Percentiles rank a stretch among this genome's conserved stretches.
Conservation (phyloP, 2,329 filamentous ascomycete species). For the Phialophora verrucosa region DNA sequence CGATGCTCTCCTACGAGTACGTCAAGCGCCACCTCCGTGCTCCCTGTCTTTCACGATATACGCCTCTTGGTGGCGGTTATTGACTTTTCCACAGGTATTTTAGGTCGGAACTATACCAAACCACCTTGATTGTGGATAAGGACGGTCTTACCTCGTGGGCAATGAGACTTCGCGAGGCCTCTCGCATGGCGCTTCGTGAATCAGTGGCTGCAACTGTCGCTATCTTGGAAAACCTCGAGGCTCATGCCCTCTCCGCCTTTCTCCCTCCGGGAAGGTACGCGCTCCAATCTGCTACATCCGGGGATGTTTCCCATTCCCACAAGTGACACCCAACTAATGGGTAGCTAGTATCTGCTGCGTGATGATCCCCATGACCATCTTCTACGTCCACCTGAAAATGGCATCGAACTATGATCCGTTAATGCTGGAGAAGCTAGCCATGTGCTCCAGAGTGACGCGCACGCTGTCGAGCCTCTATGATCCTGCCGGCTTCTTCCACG, state of each 20-base stretch:
- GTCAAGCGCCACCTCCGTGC: neutral
- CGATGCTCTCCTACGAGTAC: conserved; percentile 12
- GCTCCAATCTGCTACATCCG: neutral
- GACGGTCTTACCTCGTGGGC: conserved; percentile 5
- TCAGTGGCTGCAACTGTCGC: conserved; percentile 1
- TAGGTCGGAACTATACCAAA: conserved; percentile 12
- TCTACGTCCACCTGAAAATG: neutral
- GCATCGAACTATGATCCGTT: neutral
- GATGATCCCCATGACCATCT: neutral
- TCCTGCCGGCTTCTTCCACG: neutral
- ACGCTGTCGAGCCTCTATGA: neutral
- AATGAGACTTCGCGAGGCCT: conserved; percentile 4
- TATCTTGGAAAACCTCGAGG: conserved; percentile 1
- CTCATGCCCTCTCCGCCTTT: neutral
- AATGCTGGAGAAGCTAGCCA: neutral
- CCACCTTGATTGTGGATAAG: conserved; percentile 11
- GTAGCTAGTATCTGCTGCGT: neutral
- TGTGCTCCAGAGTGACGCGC: neutral
- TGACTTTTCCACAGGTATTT: neutral
- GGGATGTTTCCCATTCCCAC: no score
- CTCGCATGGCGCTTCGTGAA: conserved; percentile 9
- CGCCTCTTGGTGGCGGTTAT: neutral
- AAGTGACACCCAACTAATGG: neutral
- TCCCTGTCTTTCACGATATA: neutral
- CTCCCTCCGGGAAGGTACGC: conserved; percentile 10